Evolutionary conservation across 306 rosid genomes (phyloP), one percentile per base, ranked within the genome.

Genomic region (Pueraria montana): DNA sequence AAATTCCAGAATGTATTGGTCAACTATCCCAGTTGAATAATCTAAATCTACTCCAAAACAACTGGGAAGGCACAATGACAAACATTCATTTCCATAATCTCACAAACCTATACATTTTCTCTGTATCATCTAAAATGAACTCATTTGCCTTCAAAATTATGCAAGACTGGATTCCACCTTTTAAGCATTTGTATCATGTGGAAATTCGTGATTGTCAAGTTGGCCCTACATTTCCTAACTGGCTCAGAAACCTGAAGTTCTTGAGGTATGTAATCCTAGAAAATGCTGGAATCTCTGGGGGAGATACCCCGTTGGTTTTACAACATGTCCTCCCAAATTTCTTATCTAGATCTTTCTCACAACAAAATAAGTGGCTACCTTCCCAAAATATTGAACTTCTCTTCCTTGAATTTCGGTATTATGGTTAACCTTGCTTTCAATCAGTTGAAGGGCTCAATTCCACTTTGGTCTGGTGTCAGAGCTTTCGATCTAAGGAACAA

Each of bases 291-390:
- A 72, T 72, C 3, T 49, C n/a, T 0, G 27, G 13, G n/a, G 0
- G 62, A 72, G 46, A 49, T 30, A 50, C 77, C 77, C 0, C 16
- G 1, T 27, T 72, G 77, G 77, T 26, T 72, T 32, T 53, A 0
- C 65, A 34, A 73, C 34, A 52, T 32, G 32, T 53, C 49, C 49
- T 10, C 1, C 14, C 0, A 10, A 45, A 1, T 45, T 42, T 8
- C 2, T 8, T 0, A 13, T 14, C 76, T 61, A 2, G 81, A 45
- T 77, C 81, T 77, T 65, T 77, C 81, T n/a, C 26, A 26, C 61
- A 77, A 77, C 62, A 23, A 77, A 32, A 32, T 78, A 65, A 49
- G 23, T 34, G 82, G 65, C 13, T 34, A 55, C 53, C 61, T 78
- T 66, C 53, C 82, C 34, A 66, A 21, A 32, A 8, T 14, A 8